Evolutionary conservation across 495 filamentous ascomycete genomes (phyloP).

Genomic region (Aeminium ludgeri): DNA sequence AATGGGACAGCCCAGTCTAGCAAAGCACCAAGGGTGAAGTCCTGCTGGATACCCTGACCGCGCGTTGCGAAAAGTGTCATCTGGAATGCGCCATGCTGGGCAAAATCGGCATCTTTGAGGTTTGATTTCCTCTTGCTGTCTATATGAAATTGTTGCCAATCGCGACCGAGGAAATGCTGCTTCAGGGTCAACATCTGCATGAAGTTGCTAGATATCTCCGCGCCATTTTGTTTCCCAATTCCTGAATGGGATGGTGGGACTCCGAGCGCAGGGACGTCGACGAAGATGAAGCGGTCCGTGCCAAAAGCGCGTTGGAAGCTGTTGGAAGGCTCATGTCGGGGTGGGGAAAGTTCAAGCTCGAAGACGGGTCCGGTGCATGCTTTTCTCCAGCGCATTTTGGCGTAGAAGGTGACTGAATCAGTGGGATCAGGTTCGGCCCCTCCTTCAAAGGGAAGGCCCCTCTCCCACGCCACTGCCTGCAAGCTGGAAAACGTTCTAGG

Average conservation of each 20-base stretch:
- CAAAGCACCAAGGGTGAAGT: neutral
- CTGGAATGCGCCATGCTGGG: neutral
- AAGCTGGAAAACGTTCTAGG: too few relatives aligned
- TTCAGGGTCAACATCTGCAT: slow-evolving; percentile 6
- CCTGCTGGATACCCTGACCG: slow-evolving; percentile 3
- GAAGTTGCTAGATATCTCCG: neutral
- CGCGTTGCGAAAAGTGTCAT: slow-evolving; percentile 1
- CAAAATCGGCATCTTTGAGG: slow-evolving; percentile 16
- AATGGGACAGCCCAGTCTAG: slow-evolving; percentile 22
- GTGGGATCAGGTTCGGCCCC: too few relatives aligned
- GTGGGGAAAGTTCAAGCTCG: slow-evolving; percentile 1
- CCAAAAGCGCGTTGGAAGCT: slow-evolving; percentile 7
- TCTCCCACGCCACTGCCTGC: too few relatives aligned
- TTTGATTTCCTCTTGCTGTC: slow-evolving; percentile 17
- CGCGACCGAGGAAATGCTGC: slow-evolving; percentile 20
- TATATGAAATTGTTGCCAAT: slow-evolving; percentile 19
- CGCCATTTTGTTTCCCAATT: too few relatives aligned
- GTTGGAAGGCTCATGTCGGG: neutral
- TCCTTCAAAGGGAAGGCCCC: too few relatives aligned
- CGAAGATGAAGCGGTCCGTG: neutral
- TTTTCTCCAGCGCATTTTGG: neutral
- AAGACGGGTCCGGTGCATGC: neutral
- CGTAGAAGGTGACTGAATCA: neutral
- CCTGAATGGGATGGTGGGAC: neutral
- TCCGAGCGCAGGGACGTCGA: slow-evolving; percentile 2